Percentiles rank a stretch among this genome's conserved stretches.
phyloP scores from a whole-genome alignment of 2,329 filamentous ascomycete genomes.

The Colletotrichum tabaci region DNA sequence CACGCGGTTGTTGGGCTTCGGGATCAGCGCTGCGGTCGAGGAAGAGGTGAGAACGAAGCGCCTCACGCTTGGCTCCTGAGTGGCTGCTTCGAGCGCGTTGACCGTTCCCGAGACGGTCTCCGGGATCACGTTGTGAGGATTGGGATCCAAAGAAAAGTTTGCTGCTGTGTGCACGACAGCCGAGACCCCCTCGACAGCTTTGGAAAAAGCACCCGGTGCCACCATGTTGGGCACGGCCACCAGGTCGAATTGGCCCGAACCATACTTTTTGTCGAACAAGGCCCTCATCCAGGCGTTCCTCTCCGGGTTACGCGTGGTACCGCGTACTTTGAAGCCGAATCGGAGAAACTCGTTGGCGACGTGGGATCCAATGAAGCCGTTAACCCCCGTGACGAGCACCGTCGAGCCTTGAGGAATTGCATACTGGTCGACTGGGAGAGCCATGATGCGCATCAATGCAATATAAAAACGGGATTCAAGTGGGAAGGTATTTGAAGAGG shows the following conservation, averaged over 20 bases:
- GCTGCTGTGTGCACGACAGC: slow-evolving; percentile 54
- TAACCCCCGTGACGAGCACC: slow-evolving; percentile 59
- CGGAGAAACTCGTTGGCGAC: slow-evolving; percentile 56
- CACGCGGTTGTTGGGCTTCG: too few relatives aligned
- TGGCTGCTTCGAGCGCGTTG: slow-evolving; percentile 47
- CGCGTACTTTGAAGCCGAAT: slow-evolving; percentile 60
- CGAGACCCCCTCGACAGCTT: too few relatives aligned
- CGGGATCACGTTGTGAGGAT: slow-evolving; percentile 58
- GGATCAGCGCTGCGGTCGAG: neutral
- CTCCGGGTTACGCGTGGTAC: slow-evolving; percentile 55
- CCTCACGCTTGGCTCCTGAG: slow-evolving; percentile 27
- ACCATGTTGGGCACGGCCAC: slow-evolving; percentile 53
- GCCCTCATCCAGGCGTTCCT: slow-evolving; percentile 52
- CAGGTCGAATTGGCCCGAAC: slow-evolving; percentile 52
- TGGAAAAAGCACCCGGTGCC: slow-evolving; percentile 46
- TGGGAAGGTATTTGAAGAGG: too few relatives aligned
- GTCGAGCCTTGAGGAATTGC: slow-evolving; percentile 49
- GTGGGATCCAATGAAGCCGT: slow-evolving; percentile 59
- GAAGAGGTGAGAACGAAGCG: slow-evolving; percentile 31
- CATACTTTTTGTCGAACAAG: slow-evolving; percentile 52
- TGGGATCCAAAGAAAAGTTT: slow-evolving; percentile 50
- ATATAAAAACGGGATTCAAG: too few relatives aligned
- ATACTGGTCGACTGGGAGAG: too few relatives aligned
- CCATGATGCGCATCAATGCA: too few relatives aligned
- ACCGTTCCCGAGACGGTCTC: slow-evolving; percentile 49